phyloP scores from a whole-genome alignment of 2,329 filamentous ascomycete species.

The Pseudopithomyces chartarum region DNA sequence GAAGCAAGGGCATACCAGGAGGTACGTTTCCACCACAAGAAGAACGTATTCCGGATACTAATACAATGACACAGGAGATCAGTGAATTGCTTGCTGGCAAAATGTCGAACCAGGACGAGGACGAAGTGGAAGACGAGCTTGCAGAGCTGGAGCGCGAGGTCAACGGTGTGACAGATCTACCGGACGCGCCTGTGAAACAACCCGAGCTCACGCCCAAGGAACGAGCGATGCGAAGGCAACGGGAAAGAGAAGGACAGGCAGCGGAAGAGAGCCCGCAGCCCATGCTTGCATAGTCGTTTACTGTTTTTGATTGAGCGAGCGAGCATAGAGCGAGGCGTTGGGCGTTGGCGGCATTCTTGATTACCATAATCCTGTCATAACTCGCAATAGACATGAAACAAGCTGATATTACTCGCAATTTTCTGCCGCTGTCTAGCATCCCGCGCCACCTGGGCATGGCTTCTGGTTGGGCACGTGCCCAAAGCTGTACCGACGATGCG shows the following conservation, averaged over 20 bases:
- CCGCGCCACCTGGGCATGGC: background rate
- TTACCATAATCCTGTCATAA: background rate
- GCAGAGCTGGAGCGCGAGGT: constrained; percentile 76
- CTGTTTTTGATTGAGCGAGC: constrained; percentile 11
- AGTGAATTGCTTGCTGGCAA: constrained; percentile 86
- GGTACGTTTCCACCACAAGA: constrained; percentile 54
- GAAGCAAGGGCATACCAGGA: constrained; percentile 91
- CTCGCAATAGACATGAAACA: background rate
- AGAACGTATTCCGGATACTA: constrained; percentile 3
- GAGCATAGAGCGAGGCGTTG: constrained; percentile 43
- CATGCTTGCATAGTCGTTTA: constrained; percentile 38
- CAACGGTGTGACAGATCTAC: constrained; percentile 43
- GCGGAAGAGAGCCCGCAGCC: constrained; percentile 40
- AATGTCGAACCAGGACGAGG: constrained; percentile 93
- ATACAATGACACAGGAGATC: constrained; percentile 69
- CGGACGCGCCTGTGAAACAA: constrained; percentile 45
- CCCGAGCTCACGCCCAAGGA: constrained; percentile 37
- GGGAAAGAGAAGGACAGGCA: constrained; percentile 34
- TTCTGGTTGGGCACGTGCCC: constrained; percentile 26
- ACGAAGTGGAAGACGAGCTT: constrained; percentile 96
- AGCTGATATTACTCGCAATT: too few species aligned
- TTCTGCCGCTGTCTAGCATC: background rate
- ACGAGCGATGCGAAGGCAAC: constrained; percentile 23
- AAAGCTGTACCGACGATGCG: constrained; percentile 14
- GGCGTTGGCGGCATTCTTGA: constrained; percentile 10